phyloP scores from a whole-genome alignment of 331 rosid genomes.

The Rosa hybrid region DNA sequence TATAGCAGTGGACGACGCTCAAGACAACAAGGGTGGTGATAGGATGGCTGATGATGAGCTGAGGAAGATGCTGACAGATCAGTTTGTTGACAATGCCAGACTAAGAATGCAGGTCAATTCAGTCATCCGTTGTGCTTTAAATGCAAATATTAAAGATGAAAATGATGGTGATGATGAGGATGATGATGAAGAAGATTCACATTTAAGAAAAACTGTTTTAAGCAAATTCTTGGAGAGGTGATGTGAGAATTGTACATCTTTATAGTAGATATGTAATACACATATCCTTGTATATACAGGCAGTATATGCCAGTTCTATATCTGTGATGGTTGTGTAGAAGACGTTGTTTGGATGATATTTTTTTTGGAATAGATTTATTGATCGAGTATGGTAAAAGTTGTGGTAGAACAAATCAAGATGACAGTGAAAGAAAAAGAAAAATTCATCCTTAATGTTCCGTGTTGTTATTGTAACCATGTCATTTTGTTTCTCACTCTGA shows the following conservation, averaged over 20 bases:
- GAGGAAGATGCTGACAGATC: constrained; percentile 69
- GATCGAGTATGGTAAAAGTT: not conserved
- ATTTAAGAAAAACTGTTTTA: constrained; percentile 54
- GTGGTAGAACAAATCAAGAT: not conserved
- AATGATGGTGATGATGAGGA: constrained; percentile 38
- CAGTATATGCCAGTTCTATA: not conserved
- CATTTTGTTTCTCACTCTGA: no score
- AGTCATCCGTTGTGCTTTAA: constrained; percentile 67
- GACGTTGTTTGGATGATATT: not conserved
- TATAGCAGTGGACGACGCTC: constrained; percentile 35
- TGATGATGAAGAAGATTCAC: constrained; percentile 34
- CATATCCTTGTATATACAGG: not conserved
- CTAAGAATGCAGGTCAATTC: constrained; percentile 82
- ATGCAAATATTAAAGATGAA: constrained; percentile 41
- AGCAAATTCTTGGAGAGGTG: constrained; percentile 69
- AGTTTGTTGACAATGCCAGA: constrained; percentile 77
- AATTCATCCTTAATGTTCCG: not conserved
- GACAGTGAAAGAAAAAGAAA: not conserved
- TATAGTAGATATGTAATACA: not conserved
- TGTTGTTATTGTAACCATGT: no score
- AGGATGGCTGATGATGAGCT: constrained; percentile 47
- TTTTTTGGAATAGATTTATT: not conserved
- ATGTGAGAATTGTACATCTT: not conserved
- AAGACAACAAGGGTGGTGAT: constrained; percentile 25
- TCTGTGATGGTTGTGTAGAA: not conserved